Base-by-base conservation (phyloP, 2,329 filamentous ascomycete genomes). In the Claviceps lovelessii region DNA sequence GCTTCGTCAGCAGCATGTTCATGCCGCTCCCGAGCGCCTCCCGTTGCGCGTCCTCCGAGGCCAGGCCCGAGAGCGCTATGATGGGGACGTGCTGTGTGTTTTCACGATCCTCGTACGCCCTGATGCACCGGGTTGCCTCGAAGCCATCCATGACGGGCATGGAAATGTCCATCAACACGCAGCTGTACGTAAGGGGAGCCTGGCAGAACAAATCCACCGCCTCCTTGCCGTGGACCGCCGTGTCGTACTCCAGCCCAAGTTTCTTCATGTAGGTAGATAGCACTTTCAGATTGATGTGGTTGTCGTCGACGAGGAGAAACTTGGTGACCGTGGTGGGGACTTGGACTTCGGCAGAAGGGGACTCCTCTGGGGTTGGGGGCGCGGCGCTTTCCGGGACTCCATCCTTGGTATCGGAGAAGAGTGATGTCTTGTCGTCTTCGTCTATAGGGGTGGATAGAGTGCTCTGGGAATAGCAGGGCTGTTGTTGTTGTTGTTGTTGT, bases 61-160 rank as follows among this genome's bases (percentile, higher is more conserved):
- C 74, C 5, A 77, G 64, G 0, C 76, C 76, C 0, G 76, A 77
- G 0, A 79, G 63, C 0, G 76, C 76, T 44, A 79, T 74, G 7
- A 79, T 71, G 2, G 71, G 66, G 0, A 71, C 70, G 0, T 72
- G 72, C 0, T 64, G 57, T 0, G 76, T 61, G 0, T 68, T 64
- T 8, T 69, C 61, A 0, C 73, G 66, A 3, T 68, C 64, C 60
- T 81, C 79, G 41, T 76, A 68, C 1, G 70, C 68, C 2, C 76
- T 70, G 10, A 78, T 77, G 19, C 65, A 65, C 2, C 70, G 67
- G 1, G 75, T 77, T 0, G 72, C 70, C 11, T 72, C 72, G 8
- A 76, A 68, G 0, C 74, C 74, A 56, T 79, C 72, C 58, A 80
- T 72, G 4, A 78, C 63, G 0, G 77, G 77, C 77, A 80, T 80